These are phyloP conservation scores for Tripterygium wilfordii DNA, from an alignment of 177 flowering plant genomes.

Conservation along the genomic window DNA sequence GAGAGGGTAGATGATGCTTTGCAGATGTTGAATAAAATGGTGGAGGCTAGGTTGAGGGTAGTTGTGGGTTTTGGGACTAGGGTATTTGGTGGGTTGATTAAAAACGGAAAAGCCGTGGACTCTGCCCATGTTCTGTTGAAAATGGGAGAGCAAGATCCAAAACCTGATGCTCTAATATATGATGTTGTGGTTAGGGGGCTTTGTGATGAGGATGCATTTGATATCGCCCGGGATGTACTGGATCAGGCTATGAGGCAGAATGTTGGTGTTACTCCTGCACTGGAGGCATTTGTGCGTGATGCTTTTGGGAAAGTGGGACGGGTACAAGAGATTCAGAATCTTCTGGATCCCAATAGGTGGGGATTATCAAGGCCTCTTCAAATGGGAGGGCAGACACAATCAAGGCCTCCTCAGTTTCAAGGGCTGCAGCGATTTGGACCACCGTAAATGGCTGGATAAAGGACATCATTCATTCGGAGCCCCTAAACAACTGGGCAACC, in stretches of 20 bases:
- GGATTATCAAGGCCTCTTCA: slow-evolving; percentile 12
- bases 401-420: not conserved
- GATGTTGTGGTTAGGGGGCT: slow-evolving; percentile 57
- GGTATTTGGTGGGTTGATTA: slow-evolving; percentile 49
- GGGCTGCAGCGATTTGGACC: slow-evolving; percentile 2
- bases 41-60: slow-evolving; percentile 54
- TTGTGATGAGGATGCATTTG: slow-evolving; percentile 36
- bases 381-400: slow-evolving; percentile 1
- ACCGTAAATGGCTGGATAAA: too few relatives aligned
- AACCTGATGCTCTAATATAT: slow-evolving; percentile 57
- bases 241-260: slow-evolving; percentile 45
- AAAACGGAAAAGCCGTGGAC: slow-evolving; percentile 41
- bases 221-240: slow-evolving; percentile 31
- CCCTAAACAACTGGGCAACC: too few relatives aligned
- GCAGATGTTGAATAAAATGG: slow-evolving; percentile 45
- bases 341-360: slow-evolving; percentile 23
- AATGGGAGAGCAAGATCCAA: slow-evolving; percentile 71
- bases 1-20: slow-evolving; percentile 59
- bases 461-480: too few relatives aligned
- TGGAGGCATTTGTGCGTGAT: slow-evolving; percentile 35
- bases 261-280: slow-evolving; percentile 35
- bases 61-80: slow-evolving; percentile 46
- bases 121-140: slow-evolving; percentile 41
- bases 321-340: slow-evolving; percentile 43
- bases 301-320: slow-evolving; percentile 53